These are phyloP conservation scores for Calonectria pseudoturangicola DNA, from an alignment of 2,329 filamentous ascomycete species.

Conservation along the genomic window DNA sequence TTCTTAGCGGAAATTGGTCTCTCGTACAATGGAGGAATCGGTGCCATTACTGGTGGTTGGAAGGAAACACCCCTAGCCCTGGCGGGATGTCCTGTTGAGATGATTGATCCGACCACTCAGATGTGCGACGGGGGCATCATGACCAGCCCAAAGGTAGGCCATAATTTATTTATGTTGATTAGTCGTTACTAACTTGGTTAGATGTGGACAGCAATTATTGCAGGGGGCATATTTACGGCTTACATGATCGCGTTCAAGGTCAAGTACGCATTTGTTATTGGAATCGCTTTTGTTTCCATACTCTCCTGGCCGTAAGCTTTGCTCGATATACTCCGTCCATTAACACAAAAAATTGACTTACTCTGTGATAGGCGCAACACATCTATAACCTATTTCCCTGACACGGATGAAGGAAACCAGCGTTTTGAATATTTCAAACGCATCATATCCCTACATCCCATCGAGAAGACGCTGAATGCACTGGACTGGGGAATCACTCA, in stretches of 20 bases:
- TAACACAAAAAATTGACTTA: background rate
- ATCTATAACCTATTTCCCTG: conserved; percentile 84
- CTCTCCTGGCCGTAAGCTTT: conserved; percentile 83
- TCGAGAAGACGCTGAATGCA: conserved; percentile 77
- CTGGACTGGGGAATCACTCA: conserved; percentile 81
- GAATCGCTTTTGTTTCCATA: conserved; percentile 85
- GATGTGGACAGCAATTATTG: conserved; percentile 88
- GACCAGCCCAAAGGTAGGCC: conserved; percentile 46
- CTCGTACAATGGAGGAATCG: conserved; percentile 86
- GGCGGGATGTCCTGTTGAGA: conserved; percentile 74
- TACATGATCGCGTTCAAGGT: conserved; percentile 86
- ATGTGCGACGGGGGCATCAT: conserved; percentile 49
- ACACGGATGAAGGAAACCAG: conserved; percentile 78
- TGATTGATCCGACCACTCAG: conserved; percentile 37
- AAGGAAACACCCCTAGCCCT: conserved; percentile 79
- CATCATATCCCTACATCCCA: conserved; percentile 85
- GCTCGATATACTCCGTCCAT: conserved; percentile 22
- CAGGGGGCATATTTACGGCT: conserved; percentile 83
- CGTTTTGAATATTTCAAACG: conserved; percentile 87
- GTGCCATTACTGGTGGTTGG: conserved; percentile 78
- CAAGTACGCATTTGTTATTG: conserved; percentile 86
- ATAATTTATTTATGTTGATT: accelerated
- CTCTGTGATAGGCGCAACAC: conserved; percentile 63
- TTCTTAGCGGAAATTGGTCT: conserved; percentile 83
- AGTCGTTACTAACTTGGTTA: conserved; percentile 14